phyloP scores from a whole-genome alignment of 2,329 filamentous ascomycete species.

The Mariannaea sp. region DNA sequence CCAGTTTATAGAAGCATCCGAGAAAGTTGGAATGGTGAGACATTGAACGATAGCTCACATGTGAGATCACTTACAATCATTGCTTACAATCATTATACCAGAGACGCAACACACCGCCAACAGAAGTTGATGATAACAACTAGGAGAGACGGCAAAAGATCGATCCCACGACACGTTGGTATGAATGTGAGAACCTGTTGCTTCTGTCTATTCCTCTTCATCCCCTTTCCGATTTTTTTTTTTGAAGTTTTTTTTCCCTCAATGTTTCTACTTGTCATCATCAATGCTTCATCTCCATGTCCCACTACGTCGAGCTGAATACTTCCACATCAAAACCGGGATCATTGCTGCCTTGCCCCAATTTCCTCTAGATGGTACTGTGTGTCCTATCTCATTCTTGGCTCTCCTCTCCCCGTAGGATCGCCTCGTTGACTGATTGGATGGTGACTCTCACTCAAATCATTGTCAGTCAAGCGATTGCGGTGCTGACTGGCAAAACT shows the following conservation, averaged over 20 bases:
- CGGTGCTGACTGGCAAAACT: no score
- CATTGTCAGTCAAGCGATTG: not conserved
- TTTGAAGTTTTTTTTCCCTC: no score
- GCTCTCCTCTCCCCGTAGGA: conserved; percentile 9
- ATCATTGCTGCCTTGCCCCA: no score
- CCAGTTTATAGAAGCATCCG: conserved; percentile 21
- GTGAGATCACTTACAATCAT: conserved; percentile 26
- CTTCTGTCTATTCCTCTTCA: no score
- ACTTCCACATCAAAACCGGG: no score
- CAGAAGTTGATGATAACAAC: not conserved
- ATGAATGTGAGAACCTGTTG: not conserved
- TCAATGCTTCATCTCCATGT: not conserved
- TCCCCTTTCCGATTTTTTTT: no score
- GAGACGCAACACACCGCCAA: conserved; percentile 18
- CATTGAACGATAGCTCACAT: conserved; percentile 25
- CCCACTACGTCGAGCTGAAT: not conserved
- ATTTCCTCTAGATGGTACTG: conserved; percentile 17
- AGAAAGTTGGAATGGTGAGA: conserved; percentile 27
- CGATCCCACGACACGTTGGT: no score
- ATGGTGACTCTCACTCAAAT: no score
- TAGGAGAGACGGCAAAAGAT: not conserved
- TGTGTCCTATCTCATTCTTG: conserved; percentile 18
- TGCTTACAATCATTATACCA: conserved; percentile 14
- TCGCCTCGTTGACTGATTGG: no score
- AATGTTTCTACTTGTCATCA: not conserved